These are phyloP conservation scores for Xylariomycetidae sp. DNA, from an alignment of 2,329 filamentous ascomycete genomes.

Conservation along the genomic window DNA sequence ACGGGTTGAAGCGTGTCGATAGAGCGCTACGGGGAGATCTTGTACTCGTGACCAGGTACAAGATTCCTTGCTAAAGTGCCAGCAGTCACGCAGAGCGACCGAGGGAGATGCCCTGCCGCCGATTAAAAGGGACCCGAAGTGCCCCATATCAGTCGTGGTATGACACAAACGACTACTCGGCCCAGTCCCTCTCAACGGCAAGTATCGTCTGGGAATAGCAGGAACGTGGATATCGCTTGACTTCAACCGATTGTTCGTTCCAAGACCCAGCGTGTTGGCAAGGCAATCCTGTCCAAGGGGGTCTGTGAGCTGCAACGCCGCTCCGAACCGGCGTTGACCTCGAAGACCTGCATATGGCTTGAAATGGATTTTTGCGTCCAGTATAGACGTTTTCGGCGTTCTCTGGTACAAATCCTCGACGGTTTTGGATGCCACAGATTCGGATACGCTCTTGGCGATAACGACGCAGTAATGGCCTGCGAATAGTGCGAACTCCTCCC, in stretches of 20 bases:
- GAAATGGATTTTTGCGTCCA: constrained; percentile 25
- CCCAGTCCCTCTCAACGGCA: constrained; percentile 24
- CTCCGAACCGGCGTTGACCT: constrained; percentile 55
- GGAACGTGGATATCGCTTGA: constrained; percentile 47
- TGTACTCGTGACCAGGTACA: constrained; percentile 57
- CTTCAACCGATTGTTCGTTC: constrained; percentile 36
- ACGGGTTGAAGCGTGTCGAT: constrained; percentile 62
- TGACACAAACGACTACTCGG: constrained; percentile 63
- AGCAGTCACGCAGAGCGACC: constrained; percentile 64
- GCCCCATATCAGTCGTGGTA: constrained; percentile 61
- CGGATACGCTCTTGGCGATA: constrained; percentile 55
- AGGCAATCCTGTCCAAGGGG: constrained; percentile 37
- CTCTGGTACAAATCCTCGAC: no score
- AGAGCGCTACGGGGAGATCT: constrained; percentile 64
- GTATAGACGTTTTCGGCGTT: no score
- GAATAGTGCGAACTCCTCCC: constrained; percentile 89
- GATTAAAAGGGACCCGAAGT: constrained; percentile 55
- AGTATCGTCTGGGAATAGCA: constrained; percentile 19
- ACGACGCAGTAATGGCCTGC: constrained; percentile 79
- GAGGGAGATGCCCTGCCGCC: constrained; percentile 77
- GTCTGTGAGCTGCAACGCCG: constrained; percentile 37
- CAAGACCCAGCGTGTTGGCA: constrained; percentile 39
- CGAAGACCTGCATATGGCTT: constrained; percentile 31
- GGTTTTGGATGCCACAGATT: no score
- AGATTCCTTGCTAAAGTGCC: constrained; percentile 55